These are phyloP conservation scores for Malus sylvestris DNA, from an alignment of 306 rosid species.

Conservation along the genomic window DNA sequence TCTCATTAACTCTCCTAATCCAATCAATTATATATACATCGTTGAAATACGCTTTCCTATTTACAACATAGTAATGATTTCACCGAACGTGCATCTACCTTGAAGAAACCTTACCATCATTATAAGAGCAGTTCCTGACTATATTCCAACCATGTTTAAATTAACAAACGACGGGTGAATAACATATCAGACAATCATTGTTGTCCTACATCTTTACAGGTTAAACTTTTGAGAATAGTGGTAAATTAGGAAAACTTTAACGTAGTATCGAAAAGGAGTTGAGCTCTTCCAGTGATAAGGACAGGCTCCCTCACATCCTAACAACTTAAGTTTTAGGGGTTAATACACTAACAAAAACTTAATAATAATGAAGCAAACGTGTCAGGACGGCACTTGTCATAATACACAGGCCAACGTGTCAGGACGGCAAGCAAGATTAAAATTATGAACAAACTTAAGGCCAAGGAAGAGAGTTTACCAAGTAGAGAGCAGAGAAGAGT, in stretches of 20 bases:
- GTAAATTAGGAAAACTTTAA: background rate
- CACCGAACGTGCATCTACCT: background rate
- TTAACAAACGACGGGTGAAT: background rate
- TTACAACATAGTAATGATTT: background rate
- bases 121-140: background rate
- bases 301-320: background rate
- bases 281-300: background rate
- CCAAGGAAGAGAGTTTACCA: constrained; percentile 44
- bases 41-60: background rate
- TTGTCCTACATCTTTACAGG: background rate
- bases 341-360: background rate
- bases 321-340: background rate
- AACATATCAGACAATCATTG: background rate
- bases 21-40: background rate
- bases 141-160: background rate
- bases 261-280: background rate
- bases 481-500: constrained; percentile 59
- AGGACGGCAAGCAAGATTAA: constrained; percentile 1
- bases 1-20: background rate
- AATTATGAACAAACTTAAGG: background rate
- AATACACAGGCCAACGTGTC: background rate
- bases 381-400: background rate
- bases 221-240: background rate
- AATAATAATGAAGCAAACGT: background rate
- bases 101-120: background rate